Evolutionary conservation across 108 stramenopile genomes (phyloP).

Genomic region (Heterococcus sp.): DNA sequence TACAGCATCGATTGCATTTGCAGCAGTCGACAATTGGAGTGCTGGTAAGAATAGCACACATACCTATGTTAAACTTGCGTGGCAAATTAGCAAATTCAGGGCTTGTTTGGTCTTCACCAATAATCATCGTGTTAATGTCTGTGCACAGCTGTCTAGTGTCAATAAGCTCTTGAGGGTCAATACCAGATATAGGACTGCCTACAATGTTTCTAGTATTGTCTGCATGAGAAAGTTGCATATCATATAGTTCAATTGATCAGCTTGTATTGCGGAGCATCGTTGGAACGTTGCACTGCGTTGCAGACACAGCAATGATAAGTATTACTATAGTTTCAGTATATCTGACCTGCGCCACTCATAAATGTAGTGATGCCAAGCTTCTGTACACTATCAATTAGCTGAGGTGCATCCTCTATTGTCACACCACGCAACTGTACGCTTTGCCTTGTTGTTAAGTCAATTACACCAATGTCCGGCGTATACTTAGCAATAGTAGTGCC

Average conservation of each 20-base stretch:
- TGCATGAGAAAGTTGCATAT: slow-evolving; percentile 38
- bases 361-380: slow-evolving; percentile 51
- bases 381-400: slow-evolving; percentile 79
- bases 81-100: slow-evolving; percentile 80
- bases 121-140: slow-evolving; percentile 77
- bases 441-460: slow-evolving; percentile 87
- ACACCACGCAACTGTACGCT: slow-evolving; percentile 88
- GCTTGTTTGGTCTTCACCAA: slow-evolving; percentile 74
- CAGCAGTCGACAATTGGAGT: too few relatives aligned
- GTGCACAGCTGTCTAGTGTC: slow-evolving; percentile 75
- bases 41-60: too few relatives aligned
- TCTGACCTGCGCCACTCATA: slow-evolving; percentile 17
- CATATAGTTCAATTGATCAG: neutral
- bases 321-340: neutral
- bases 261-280: neutral
- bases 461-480: slow-evolving; percentile 67
- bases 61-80: slow-evolving; percentile 88
- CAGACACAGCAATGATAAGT: neutral
- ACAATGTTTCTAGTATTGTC: slow-evolving; percentile 91
- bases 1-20: too few relatives aligned
- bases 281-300: neutral
- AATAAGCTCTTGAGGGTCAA: slow-evolving; percentile 80
- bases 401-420: slow-evolving; percentile 77
- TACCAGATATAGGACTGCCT: slow-evolving; percentile 83
- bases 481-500: slow-evolving; percentile 78